Evolutionary conservation across 73 alveolate genomes (phyloP).

Genomic region (Effrenium voratum): DNA sequence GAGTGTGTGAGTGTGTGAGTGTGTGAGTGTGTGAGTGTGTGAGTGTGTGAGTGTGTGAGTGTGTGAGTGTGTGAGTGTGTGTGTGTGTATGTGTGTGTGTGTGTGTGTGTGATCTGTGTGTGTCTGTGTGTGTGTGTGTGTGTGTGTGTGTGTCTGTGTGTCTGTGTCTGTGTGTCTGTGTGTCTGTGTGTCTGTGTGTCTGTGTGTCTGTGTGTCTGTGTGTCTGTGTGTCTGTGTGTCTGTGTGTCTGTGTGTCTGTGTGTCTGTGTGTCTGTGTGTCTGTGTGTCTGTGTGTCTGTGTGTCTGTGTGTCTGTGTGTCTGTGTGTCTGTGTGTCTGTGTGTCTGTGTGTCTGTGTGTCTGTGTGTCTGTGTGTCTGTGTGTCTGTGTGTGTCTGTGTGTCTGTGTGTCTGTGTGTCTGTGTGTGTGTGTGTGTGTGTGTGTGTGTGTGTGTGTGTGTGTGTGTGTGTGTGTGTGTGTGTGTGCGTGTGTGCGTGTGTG

Average conservation of each 20-base stretch:
- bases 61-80: not conserved
- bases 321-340: no score
- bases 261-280: not conserved
- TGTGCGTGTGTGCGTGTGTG: no score
- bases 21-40: no score
- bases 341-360: no score
- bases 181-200: slow-evolving; percentile 18
- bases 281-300: not conserved
- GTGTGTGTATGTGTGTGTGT: not conserved
- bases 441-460: no score
- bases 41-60: not conserved
- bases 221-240: not conserved
- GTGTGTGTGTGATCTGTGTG: not conserved
- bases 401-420: no score
- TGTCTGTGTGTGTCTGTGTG: no score
- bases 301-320: not conserved
- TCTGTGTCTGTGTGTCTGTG: slow-evolving; percentile 2
- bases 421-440: no score
- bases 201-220: slow-evolving; percentile 37
- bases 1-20: no score
- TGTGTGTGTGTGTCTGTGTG: slow-evolving; percentile 33
- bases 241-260: not conserved
- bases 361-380: no score
- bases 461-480: no score
- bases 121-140: slow-evolving; percentile 23